Conservation (phyloP, 192 early-diverging fungal species). For the Phycomyces blakesleeanus region DNA sequence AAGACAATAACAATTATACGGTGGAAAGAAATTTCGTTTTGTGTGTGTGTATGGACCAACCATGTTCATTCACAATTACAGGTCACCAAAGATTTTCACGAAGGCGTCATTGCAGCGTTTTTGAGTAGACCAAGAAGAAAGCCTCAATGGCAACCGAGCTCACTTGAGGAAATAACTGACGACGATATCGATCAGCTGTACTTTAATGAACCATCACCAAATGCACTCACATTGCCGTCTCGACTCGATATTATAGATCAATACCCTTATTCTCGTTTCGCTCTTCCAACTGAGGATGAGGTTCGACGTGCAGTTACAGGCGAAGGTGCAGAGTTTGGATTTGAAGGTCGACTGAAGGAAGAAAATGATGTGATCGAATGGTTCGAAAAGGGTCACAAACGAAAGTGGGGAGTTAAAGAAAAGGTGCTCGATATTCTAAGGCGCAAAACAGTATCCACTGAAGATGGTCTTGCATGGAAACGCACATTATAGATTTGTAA, state of each 20-base stretch:
- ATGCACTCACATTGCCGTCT: slow-evolving; percentile 37
- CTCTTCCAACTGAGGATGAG: slow-evolving; percentile 63
- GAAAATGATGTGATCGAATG: slow-evolving; percentile 52
- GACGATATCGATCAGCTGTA: slow-evolving; percentile 52
- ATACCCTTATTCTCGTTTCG: slow-evolving; percentile 58
- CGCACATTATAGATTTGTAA: background rate
- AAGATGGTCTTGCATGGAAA: slow-evolving; percentile 17
- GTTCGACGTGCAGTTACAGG: slow-evolving; percentile 56
- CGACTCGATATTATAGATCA: slow-evolving; percentile 33
- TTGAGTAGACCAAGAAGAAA: slow-evolving; percentile 56
- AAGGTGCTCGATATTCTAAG: slow-evolving; percentile 61
- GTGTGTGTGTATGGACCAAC: background rate
- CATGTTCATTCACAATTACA: slow-evolving; percentile 8
- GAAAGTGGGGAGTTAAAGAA: slow-evolving; percentile 64
- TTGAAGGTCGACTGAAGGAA: slow-evolving; percentile 41
- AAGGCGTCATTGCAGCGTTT: slow-evolving; percentile 81
- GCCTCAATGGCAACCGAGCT: slow-evolving; percentile 72
- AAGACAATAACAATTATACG: too few relatives aligned
- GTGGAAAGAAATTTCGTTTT: too few relatives aligned
- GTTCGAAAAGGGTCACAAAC: slow-evolving; percentile 50
- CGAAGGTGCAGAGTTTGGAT: slow-evolving; percentile 57
- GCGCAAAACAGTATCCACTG: slow-evolving; percentile 37
- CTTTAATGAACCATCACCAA: slow-evolving; percentile 40
- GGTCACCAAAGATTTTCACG: slow-evolving; percentile 75
- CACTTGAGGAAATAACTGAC: slow-evolving; percentile 46